Conservation (phyloP, 345 rosid genomes). For the Lumnitzera racemosa region DNA sequence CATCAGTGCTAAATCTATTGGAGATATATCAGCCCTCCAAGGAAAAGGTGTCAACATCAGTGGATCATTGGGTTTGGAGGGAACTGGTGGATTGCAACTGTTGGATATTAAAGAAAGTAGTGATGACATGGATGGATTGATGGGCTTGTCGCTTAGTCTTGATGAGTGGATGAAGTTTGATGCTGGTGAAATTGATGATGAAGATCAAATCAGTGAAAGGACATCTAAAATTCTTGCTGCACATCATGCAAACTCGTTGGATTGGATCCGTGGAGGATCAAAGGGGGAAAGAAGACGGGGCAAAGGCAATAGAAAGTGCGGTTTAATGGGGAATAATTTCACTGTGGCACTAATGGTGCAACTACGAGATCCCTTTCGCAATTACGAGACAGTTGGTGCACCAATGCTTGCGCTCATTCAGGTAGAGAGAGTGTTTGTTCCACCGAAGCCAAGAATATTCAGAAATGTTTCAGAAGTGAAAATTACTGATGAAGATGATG, state of each 20-base stretch:
- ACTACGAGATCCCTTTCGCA: constrained; percentile 71
- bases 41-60: constrained; percentile 52
- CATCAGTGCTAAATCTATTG: constrained; percentile 56
- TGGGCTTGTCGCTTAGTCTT: constrained; percentile 83
- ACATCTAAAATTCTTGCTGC: constrained; percentile 85
- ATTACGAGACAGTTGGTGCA: constrained; percentile 85
- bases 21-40: constrained; percentile 65
- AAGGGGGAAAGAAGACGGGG: constrained; percentile 65
- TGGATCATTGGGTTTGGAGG: constrained; percentile 68
- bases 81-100: constrained; percentile 82
- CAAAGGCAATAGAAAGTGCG: constrained; percentile 59
- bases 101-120: constrained; percentile 52
- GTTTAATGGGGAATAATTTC: constrained; percentile 86
- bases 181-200: constrained; percentile 77
- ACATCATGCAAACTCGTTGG: constrained; percentile 77
- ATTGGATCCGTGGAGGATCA: constrained; percentile 53
- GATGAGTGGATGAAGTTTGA: constrained; percentile 94
- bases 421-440: constrained; percentile 85
- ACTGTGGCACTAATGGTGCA: constrained; percentile 91
- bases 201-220: constrained; percentile 65
- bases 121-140: constrained; percentile 62
- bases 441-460: constrained; percentile 79
- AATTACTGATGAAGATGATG: constrained; percentile 41
- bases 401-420: constrained; percentile 96
- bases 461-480: constrained; percentile 54